Evolutionary conservation across 306 rosid genomes (phyloP), one percentile per base, ranked within the genome.

Genomic region (Acacia melanoxylon): DNA sequence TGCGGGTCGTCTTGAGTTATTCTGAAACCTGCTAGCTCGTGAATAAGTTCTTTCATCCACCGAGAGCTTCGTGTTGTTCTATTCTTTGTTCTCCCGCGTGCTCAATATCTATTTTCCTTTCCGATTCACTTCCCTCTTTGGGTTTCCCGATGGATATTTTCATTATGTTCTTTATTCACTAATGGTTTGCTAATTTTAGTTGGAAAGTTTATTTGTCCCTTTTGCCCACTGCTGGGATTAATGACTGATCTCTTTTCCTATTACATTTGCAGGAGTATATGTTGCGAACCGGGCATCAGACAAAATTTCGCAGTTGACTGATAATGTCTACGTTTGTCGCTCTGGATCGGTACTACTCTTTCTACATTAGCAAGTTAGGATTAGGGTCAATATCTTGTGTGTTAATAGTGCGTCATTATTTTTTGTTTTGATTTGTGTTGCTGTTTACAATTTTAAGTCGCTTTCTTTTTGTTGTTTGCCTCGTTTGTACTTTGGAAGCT

Each of bases 321-420:
- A 95, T 25, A 95, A 95, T 83, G 97, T 93, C 75, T 95, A 93
- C 48, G 98, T 95, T 22, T 95, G 99, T 79, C 99, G 99, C 83
- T 95, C 99, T 76, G 99, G 98, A 92, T 95, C 99, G 92, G 99
- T 95, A 93, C 31, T 56, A 7, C 22, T 82, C 80, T 63, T 16
- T 67, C 79, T 58, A 68, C 48, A 22, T 40, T 14, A 35, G 11
- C 41, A 52, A 40, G 17, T n/a, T 20, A 68, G 17, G 29, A 20
- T 59, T 58, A 54, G 46, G 46, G 3, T 22, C 46, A 7, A 69
- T 17, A 5, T 44, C 76, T 59, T 37, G 17, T 14, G 62, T 35
- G 46, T 71, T 70, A 29, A 12, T 54, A 14, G 12, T 75, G 77
- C 48, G 44, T 14, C 11, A 10, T 62, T 19, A 16, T 48, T 68